phyloP scores from a whole-genome alignment of 1,139 yeast genomes.

The Hyphopichia khmerensis region DNA sequence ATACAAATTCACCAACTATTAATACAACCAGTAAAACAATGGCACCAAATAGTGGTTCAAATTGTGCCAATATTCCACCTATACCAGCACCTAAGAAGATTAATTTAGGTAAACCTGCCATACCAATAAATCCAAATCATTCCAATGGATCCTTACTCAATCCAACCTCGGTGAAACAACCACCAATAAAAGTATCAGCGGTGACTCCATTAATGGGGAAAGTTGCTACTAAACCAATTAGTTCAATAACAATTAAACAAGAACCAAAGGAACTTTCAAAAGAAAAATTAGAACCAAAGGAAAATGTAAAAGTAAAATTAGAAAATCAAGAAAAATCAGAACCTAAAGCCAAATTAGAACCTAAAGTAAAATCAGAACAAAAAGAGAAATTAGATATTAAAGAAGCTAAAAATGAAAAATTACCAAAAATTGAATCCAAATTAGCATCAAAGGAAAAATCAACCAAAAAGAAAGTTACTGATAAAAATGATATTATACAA shows the following conservation, averaged over 20 bases:
- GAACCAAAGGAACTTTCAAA: background rate
- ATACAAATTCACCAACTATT: too few relatives aligned
- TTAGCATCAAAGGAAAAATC: too few relatives aligned
- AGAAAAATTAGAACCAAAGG: background rate
- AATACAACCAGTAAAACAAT: too few relatives aligned
- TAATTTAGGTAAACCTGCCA: background rate
- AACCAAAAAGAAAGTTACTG: conserved; percentile 2
- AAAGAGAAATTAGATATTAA: background rate
- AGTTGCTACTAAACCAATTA: background rate
- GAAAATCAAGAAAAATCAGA: background rate
- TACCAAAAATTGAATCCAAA: background rate
- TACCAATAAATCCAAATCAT: conserved; percentile 5
- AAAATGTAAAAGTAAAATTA: background rate
- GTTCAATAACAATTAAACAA: background rate
- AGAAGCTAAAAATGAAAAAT: conserved; percentile 11
- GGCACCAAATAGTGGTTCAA: too few relatives aligned
- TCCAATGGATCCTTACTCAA: background rate
- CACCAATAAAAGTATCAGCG: background rate
- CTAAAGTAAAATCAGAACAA: background rate
- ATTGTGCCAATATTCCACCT: too few relatives aligned
- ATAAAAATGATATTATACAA: conserved; percentile 19
- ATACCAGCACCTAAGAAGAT: background rate
- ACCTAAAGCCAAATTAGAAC: background rate
- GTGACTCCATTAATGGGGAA: background rate
- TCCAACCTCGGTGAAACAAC: conserved; percentile 2